Conservation (phyloP, 2,329 filamentous ascomycete genomes). For the Sporothrix pseudoabietina region DNA sequence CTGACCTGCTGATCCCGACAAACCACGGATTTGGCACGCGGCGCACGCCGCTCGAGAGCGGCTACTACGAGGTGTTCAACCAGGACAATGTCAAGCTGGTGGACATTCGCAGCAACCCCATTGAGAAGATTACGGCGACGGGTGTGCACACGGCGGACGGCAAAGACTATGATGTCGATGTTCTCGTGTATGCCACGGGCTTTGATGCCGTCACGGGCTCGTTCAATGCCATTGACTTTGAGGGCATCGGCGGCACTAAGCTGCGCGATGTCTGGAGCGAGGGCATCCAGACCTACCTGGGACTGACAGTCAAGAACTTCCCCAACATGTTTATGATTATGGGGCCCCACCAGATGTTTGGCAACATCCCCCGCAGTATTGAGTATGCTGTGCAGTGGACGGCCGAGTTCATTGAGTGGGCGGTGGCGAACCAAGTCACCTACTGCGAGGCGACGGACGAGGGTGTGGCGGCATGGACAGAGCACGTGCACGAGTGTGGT, state of each 20-base stretch:
- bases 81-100: conserved; percentile 50
- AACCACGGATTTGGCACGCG: conserved; percentile 52
- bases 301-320: conserved; percentile 32
- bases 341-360: conserved; percentile 46
- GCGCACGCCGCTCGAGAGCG: conserved; percentile 49
- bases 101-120: conserved; percentile 47
- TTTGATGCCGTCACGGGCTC: conserved; percentile 44
- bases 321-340: conserved; percentile 35
- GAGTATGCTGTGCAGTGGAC: conserved; percentile 61
- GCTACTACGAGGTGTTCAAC: conserved; percentile 54
- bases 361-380: conserved; percentile 57
- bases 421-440: conserved; percentile 41
- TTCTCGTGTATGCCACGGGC: conserved; percentile 42
- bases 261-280: conserved; percentile 46
- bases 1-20: conserved; percentile 46
- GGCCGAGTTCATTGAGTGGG: conserved; percentile 45
- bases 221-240: conserved; percentile 38
- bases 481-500: conserved; percentile 52
- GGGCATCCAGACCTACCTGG: conserved; percentile 39
- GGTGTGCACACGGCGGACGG: conserved; percentile 47
- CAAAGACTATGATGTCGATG: conserved; percentile 42
- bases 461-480: conserved; percentile 47
- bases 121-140: conserved; percentile 44
- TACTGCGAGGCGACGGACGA: conserved; percentile 47
- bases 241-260: conserved; percentile 41